Evolutionary conservation across 345 rosid species (phyloP), one percentile per base, ranked within the genome.

Genomic region (Hypericum androsaemum): DNA sequence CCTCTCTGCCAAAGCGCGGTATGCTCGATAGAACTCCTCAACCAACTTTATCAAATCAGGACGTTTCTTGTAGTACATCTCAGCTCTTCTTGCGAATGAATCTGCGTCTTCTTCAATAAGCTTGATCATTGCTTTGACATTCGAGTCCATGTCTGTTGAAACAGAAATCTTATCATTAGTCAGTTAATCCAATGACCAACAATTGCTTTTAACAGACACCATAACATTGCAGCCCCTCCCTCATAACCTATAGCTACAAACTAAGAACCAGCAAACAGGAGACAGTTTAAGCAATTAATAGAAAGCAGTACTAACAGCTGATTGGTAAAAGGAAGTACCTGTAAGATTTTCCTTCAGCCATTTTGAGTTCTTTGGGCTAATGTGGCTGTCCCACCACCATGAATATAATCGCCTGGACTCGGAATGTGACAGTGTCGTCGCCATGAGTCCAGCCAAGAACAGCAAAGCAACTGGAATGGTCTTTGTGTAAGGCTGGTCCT

Each of bases 401-500:
- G 60, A 50, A 61, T 37, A 67, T 36, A 56, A 39, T 37, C 71
- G 15, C 54, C 71, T 51, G 17, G 71, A 67, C 35, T 67, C 71
- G 8, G 71, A 67, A 50, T 57, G 63, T n/a, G 37, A 57, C 41
- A 67, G 41, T 36, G 59, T 46, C 32, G 32, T 22, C 7, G 71
- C 59, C 71, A 67, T 67, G 62, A 67, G 46, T 52, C 80, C 89
- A 37, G 80, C 86, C 32, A 22, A 22, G 32, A 22, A 22, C 32
- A 22, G 32, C 32, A 71, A 55, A 9, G 71, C 73, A 53, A 74
- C 56, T 41, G 81, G 82, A 79, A 76, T 85, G 49, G 86, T 69
- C 80, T 80, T 81, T 57, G 72, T 74, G 59, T 72, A 71, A 45
- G 62, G 65, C 77, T 64, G 76, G 55, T 71, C 73, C 56, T 64